Base-by-base conservation (phyloP, 345 rosid genomes). In the Geranium brycei region DNA sequence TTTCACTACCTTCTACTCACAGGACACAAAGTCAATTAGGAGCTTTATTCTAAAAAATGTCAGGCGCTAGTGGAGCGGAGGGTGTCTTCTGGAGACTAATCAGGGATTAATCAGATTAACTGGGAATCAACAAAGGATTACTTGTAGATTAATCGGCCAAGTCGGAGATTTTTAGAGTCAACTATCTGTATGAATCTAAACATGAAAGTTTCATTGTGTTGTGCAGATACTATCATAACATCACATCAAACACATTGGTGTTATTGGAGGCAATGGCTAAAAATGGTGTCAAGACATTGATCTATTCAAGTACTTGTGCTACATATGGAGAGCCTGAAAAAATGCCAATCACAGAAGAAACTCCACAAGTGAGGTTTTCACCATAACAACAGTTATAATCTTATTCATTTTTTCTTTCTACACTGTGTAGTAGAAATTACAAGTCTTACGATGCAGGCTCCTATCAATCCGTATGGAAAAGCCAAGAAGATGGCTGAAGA, bases 401-500 rank as follows among this genome's bases (percentile, higher is more conserved):
- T 23, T 23, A 23, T 23, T 23, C 28, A 23, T 23, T 23, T 23
- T 23, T 23, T 0, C 28, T 23, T 23, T 23, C 2, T 23, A 2
- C 28, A 23, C 28, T 23, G 2, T 23, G 28, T 23, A 23, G 28
- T 23, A 23, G 28, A 23, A 23, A 23, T 23, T 23, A 23, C 28
- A 23, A 23, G 28, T 23, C 28, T 23, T 23, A 23, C 2, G 28
- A n/a, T 35, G 62, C 76, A 93, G 97, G 77, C 76, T 7, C 96
- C 99, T 0, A 93, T 90, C 63, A 93, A 93, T 74, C 99, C 99
- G 19, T 93, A 90, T 62, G 99, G 99, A 64, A 93, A 90, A 81
- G 97, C 97, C 61, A 93, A 93, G 79, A 93, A 88, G 78, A 93
- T 93, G 99, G 91, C 99, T 2, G 99, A 93, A 78, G 99, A 93